Conservation (phyloP, 2,329 filamentous ascomycete genomes). For the Orbilia ellipsospora region DNA sequence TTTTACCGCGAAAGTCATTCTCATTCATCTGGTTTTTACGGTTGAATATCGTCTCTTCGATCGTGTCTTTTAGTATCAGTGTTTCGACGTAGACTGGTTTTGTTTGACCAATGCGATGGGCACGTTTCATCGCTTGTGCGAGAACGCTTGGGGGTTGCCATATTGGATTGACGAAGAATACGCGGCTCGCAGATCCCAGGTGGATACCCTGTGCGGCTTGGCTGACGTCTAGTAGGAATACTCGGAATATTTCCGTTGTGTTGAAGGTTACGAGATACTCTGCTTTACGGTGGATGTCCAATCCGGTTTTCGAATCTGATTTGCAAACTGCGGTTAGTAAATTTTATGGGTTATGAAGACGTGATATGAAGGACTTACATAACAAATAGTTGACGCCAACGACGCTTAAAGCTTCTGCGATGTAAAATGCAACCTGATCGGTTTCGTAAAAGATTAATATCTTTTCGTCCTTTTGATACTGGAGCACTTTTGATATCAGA, state of each 20-base stretch:
- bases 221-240: conserved; percentile 89
- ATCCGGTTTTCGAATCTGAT: conserved; percentile 63
- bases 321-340: too few relatives aligned
- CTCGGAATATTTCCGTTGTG: conserved; percentile 73
- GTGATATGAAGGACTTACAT: conserved; percentile 65
- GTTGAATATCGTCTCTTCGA: conserved; percentile 85
- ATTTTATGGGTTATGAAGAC: too few relatives aligned
- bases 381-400: conserved; percentile 72
- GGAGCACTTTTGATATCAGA: conserved; percentile 76
- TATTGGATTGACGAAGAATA: conserved; percentile 90
- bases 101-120: conserved; percentile 85
- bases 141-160: conserved; percentile 81
- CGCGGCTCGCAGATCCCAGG: conserved; percentile 81
- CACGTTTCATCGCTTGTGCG: conserved; percentile 90
- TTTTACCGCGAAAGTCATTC: conserved; percentile 68
- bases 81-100: conserved; percentile 86
- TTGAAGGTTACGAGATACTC: conserved; percentile 85
- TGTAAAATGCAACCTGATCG: conserved; percentile 85
- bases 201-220: conserved; percentile 91
- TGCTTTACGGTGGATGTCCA: conserved; percentile 68
- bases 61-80: conserved; percentile 78
- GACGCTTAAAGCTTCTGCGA: conserved; percentile 83
- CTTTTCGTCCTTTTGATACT: conserved; percentile 78
- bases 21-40: conserved; percentile 80
- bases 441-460: conserved; percentile 93